These are phyloP conservation scores for Entrophospora sp. DNA, from an alignment of 192 early-diverging fungal species.

Conservation along the genomic window DNA sequence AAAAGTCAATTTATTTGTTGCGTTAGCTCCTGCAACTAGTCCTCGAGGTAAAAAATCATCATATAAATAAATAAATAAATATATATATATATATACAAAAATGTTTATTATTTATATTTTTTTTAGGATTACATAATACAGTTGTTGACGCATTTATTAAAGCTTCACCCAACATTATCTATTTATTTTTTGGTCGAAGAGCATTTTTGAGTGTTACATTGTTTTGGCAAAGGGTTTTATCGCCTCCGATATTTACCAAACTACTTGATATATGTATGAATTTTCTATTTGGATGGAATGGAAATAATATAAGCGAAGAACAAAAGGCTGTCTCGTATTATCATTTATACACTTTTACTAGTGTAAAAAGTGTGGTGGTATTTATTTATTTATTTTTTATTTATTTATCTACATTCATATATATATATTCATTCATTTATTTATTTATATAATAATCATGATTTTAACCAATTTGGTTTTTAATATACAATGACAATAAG, in stretches of 20 bases:
- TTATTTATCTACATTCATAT: neutral
- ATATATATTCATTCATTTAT: neutral
- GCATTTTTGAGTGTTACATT: constrained; percentile 65
- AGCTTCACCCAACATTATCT: constrained; percentile 77
- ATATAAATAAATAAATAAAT: too few relatives aligned
- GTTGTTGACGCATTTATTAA: constrained; percentile 75
- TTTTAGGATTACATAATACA: constrained; percentile 64
- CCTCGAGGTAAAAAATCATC: constrained; percentile 53
- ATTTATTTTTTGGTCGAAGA: constrained; percentile 81
- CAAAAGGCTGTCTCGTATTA: constrained; percentile 75
- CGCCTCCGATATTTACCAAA: constrained; percentile 62
- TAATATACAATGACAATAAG: too few relatives aligned
- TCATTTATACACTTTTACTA: constrained; percentile 82
- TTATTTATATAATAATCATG: too few relatives aligned
- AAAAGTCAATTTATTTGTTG: constrained; percentile 82
- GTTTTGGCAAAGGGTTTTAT: constrained; percentile 79
- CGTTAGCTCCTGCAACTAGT: constrained; percentile 83
- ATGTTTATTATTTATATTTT: too few relatives aligned
- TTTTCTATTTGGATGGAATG: constrained; percentile 81
- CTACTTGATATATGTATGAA: constrained; percentile 61
- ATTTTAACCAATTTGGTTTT: too few relatives aligned
- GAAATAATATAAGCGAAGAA: constrained; percentile 53
- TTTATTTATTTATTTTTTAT: neutral
- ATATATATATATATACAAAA: too few relatives aligned
- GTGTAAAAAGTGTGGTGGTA: constrained; percentile 83